Percentiles rank a stretch among this genome's conserved stretches.
Evolutionary conservation across 768 basidiomycete genomes (phyloP).

Genomic region (Harrya chromipes): DNA sequence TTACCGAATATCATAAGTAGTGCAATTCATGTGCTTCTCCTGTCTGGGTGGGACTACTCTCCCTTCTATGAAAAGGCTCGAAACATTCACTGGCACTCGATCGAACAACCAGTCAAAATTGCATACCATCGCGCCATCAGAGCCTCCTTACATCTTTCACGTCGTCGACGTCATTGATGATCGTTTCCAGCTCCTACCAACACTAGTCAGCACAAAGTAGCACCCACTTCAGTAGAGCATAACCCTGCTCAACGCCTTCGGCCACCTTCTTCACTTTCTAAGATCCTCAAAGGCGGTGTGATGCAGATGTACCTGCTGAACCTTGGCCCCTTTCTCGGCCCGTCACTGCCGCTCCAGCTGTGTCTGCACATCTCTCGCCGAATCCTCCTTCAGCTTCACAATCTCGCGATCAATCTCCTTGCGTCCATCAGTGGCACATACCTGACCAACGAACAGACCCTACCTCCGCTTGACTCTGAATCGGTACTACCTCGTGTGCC

Average conservation of each 20-base stretch:
- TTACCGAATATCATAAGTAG: no score
- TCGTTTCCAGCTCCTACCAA: constrained; percentile 3
- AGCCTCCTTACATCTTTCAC: not conserved
- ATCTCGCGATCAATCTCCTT: constrained; percentile 23
- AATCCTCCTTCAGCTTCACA: constrained; percentile 19
- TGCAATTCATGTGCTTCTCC: no score
- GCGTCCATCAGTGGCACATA: not conserved
- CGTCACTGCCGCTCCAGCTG: constrained; percentile 18
- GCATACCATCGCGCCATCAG: not conserved
- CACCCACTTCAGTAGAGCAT: not conserved
- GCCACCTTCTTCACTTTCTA: constrained; percentile 3
- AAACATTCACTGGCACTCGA: not conserved
- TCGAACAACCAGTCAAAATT: not conserved
- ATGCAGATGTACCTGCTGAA: constrained; percentile 12
- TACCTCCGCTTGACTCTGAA: constrained; percentile 16
- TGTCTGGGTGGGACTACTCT: not conserved
- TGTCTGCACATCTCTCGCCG: constrained; percentile 19
- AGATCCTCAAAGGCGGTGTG: no score
- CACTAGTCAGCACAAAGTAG: not conserved
- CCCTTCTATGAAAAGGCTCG: not conserved
- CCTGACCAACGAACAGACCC: not conserved
- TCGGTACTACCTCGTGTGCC: not conserved
- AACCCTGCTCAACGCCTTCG: constrained; percentile 2
- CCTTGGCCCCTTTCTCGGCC: not conserved
- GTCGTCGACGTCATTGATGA: constrained; percentile 5